phyloP scores from a whole-genome alignment of 768 basidiomycete genomes.

The Sarcodon aspratus region DNA sequence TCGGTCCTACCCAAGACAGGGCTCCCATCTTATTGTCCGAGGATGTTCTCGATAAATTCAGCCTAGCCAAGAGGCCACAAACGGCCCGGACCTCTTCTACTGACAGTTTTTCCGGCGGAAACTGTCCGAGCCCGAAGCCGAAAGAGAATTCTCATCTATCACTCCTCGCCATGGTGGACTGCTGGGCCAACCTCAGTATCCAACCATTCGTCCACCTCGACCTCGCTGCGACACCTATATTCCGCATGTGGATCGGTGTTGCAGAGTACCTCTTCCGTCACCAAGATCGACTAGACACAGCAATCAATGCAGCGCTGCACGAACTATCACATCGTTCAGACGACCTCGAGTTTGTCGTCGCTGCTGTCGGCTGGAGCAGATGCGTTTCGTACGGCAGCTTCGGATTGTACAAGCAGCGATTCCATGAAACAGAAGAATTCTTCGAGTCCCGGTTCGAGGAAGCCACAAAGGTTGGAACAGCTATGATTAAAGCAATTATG shows the following conservation, averaged over 20 bases:
- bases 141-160: constrained; percentile 84
- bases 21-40: constrained; percentile 76
- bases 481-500: constrained; percentile 86
- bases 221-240: constrained; percentile 92
- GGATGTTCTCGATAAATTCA: constrained; percentile 81
- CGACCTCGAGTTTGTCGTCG: constrained; percentile 90
- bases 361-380: constrained; percentile 93
- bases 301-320: constrained; percentile 63
- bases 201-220: constrained; percentile 86
- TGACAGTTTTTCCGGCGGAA: not conserved
- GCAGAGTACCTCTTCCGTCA: constrained; percentile 91
- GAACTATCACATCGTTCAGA: constrained; percentile 78
- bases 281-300: constrained; percentile 44
- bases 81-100: constrained; percentile 1
- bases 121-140: constrained; percentile 14
- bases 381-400: constrained; percentile 89
- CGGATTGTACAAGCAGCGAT: constrained; percentile 74
- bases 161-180: constrained; percentile 96
- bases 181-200: constrained; percentile 83
- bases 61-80: constrained; percentile 42
- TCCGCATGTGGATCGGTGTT: constrained; percentile 93
- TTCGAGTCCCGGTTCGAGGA: constrained; percentile 86
- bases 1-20: constrained; percentile 32
- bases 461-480: constrained; percentile 66
- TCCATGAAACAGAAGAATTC: constrained; percentile 69